phyloP scores from a whole-genome alignment of 2,329 filamentous ascomycete genomes.

The Phialocephala sp. region DNA sequence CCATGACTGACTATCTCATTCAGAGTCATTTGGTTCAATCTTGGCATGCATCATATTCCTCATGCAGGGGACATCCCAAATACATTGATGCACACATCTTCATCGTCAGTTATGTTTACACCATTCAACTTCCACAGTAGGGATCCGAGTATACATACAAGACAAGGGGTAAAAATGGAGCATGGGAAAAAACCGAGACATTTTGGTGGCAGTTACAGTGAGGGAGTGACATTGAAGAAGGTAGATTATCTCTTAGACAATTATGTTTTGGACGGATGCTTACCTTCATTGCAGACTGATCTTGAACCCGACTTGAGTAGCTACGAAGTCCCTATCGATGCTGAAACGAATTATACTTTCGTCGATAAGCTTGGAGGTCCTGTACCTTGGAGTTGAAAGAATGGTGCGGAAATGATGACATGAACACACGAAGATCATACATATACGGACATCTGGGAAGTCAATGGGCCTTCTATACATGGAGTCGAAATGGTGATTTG shows the following conservation, averaged over 20 bases:
- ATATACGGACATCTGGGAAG: not conserved
- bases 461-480: too few relatives aligned
- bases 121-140: slow-evolving; percentile 25
- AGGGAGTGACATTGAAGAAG: slow-evolving; percentile 14
- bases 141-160: slow-evolving; percentile 19
- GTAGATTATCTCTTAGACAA: slow-evolving; percentile 4
- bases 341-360: slow-evolving; percentile 4
- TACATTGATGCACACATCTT: slow-evolving; percentile 41
- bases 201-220: slow-evolving; percentile 17
- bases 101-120: slow-evolving; percentile 27
- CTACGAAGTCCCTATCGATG: slow-evolving; percentile 6
- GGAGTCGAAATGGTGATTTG: too few relatives aligned
- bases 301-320: slow-evolving; percentile 19
- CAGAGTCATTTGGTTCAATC: slow-evolving; percentile 57
- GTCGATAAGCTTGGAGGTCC: slow-evolving; percentile 11
- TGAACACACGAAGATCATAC: not conserved
- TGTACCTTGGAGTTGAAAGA: slow-evolving; percentile 8
- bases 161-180: slow-evolving; percentile 19
- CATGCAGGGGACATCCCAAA: slow-evolving; percentile 59
- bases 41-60: slow-evolving; percentile 64
- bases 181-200: slow-evolving; percentile 12
- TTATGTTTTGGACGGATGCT: not conserved
- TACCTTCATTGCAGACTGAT: slow-evolving; percentile 3
- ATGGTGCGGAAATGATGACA: not conserved
- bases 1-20: not conserved